These are phyloP conservation scores for Marasmius sp. DNA, from an alignment of 1,284 basidiomycete genomes.

Conservation along the genomic window DNA sequence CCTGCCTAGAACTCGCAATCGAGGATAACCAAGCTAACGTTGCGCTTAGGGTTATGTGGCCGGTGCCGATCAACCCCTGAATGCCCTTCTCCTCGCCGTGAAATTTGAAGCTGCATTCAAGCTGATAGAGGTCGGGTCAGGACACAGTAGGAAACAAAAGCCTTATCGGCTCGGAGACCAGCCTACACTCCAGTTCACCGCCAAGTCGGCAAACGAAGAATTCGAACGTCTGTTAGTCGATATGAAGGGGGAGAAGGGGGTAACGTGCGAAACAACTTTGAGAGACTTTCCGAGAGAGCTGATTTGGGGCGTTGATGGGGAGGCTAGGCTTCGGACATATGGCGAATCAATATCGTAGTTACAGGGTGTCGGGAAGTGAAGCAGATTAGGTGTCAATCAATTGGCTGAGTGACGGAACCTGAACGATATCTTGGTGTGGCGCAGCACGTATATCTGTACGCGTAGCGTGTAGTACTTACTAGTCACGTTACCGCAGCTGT, in stretches of 20 bases:
- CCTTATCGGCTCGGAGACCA: constrained; percentile 1
- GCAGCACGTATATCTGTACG: too few species aligned
- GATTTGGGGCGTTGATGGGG: constrained; percentile 3
- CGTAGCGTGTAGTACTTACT: too few species aligned
- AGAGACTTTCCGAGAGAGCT: neutral
- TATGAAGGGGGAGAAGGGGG: constrained; percentile 4
- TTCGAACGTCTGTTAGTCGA: neutral
- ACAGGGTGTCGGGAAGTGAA: too few species aligned
- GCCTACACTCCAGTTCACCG: neutral
- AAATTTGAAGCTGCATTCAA: constrained; percentile 8
- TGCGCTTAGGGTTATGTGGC: constrained; percentile 14
- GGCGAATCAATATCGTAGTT: too few species aligned
- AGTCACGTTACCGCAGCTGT: too few species aligned
- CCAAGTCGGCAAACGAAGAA: constrained; percentile 3
- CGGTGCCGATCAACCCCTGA: constrained; percentile 10
- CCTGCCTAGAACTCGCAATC: neutral
- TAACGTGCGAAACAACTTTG: constrained; percentile 7
- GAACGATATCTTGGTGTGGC: too few species aligned
- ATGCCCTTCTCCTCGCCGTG: neutral
- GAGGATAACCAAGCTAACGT: neutral
- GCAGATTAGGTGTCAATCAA: too few species aligned
- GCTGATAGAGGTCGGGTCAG: constrained; percentile 9
- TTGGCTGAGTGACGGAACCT: too few species aligned
- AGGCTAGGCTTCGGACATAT: too few species aligned
- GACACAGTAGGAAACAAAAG: neutral